Evolutionary conservation across 176 grass and related monocot genomes (phyloP), one percentile per base, ranked within the genome.

Genomic region (Urochloa ruziziensis): DNA sequence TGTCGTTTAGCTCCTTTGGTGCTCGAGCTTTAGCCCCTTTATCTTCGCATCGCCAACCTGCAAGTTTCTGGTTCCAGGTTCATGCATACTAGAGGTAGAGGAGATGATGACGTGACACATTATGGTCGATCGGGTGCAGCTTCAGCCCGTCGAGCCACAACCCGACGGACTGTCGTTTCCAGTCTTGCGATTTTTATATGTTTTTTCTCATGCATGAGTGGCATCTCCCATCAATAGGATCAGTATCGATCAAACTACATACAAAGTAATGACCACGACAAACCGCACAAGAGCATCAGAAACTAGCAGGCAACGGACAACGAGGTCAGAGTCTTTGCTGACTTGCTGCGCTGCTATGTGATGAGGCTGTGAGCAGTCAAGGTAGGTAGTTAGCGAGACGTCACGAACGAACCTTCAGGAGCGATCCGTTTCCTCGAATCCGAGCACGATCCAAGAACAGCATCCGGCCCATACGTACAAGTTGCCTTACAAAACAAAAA

Each of bases 1-100:
- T 86, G 88, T 86, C 79, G 57, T 77, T 0, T 83, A 67, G 66
- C 54, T 24, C 52, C 25, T 73, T 62, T 75, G 82, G 74, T 64
- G n/a, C 32, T 15, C 10, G 0, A 4, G 7, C 73, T 34, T 2
- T 13, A 6, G 4, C 30, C 7, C 43, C 61, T 53, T 63, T 52
- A 34, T 79, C 63, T 70, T 77, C 3, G 36, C 37, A 13, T 78
- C 12, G 7, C 56, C 58, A 75, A 75, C 39, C 82, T 42, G 46
- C 33, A 34, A 19, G 30, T 24, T 89, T 4, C 10, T 10, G 56
- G 56, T 27, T 59, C 56, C 5, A 19, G 56, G 56, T 27, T 59
- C 56, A 12, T 25, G 33, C 62, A 56, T 33, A 40, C n/a, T n/a
- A n/a, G n/a, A n/a, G n/a, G n/a, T n/a, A n/a, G n/a, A n/a, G n/a